Evolutionary conservation across 805 yeast species (phyloP).

Genomic region (Wickerhamomyces bisporus): DNA sequence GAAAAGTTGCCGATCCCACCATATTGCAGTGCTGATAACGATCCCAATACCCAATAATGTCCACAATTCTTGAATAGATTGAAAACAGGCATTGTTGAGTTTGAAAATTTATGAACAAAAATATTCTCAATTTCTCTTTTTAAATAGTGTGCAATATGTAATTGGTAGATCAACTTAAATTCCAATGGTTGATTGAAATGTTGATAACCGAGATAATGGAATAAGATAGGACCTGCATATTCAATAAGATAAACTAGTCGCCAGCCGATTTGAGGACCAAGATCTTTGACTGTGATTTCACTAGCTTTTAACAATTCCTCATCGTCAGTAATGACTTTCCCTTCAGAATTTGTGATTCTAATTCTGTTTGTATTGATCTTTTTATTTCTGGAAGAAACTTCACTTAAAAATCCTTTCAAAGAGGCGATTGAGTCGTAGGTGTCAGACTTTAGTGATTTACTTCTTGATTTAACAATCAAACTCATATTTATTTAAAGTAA

Average conservation of each 20-base stretch:
- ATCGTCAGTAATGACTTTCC: slow-evolving; percentile 12
- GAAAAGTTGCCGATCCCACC: slow-evolving; percentile 56
- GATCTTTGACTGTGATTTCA: slow-evolving; percentile 67
- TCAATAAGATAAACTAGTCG: slow-evolving; percentile 83
- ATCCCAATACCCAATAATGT: slow-evolving; percentile 93
- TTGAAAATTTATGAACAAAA: slow-evolving; percentile 79
- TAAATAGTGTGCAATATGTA: slow-evolving; percentile 69
- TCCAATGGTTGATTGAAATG: slow-evolving; percentile 20
- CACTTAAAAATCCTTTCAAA: slow-evolving; percentile 37
- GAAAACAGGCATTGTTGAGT: slow-evolving; percentile 87
- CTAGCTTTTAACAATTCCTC: slow-evolving; percentile 13
- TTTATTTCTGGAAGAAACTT: slow-evolving; percentile 40
- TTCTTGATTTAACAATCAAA: slow-evolving; percentile 54
- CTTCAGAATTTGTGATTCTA: slow-evolving; percentile 37
- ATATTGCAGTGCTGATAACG: slow-evolving; percentile 47
- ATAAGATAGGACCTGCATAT: slow-evolving; percentile 81
- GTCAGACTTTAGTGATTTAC: slow-evolving; percentile 48
- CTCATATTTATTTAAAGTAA: slow-evolving; percentile 35
- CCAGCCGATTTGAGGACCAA: slow-evolving; percentile 94
- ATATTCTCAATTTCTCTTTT: slow-evolving; percentile 89
- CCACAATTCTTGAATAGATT: slow-evolving; percentile 83
- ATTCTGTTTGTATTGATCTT: slow-evolving; percentile 45
- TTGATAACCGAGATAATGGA: slow-evolving; percentile 67
- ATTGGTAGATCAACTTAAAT: slow-evolving; percentile 28
- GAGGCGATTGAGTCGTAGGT: slow-evolving; percentile 24